Base-by-base conservation (phyloP, 2,329 filamentous ascomycete genomes). In the Sclerotinia spermophila region DNA sequence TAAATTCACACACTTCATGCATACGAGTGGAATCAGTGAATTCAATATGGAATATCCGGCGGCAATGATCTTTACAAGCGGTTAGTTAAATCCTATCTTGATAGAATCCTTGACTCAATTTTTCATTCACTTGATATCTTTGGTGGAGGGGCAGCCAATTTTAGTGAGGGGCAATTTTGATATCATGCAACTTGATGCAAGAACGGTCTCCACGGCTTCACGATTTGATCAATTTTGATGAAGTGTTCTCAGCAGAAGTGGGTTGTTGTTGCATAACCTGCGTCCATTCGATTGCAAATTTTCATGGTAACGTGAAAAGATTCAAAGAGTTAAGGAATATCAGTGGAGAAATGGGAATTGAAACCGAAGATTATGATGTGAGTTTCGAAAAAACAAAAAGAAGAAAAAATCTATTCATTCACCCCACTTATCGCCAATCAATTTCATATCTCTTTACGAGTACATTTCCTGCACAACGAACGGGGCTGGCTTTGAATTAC, bases 241-340 rank as follows among this genome's bases (percentile, higher is more conserved):
- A 66, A 66, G 62, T 66, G 45, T 66, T 66, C 45, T 66, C 13
- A 21, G 35, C 24, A 40, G 33, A 30, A 55, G 62, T 66, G 62
- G 62, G 51, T 66, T 40, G 11, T 13, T 27, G 33, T 53, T 66
- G 44, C 45, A 66, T 66, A 45, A 55, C 60, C 42, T 55, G 33
- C 62, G 40, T 66, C 45, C n/a, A 38, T 48, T 64, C 44, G n/a
- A 1, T 11, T 66, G 62, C 62, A 66, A 66, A 66, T 55, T 66
- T 66, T 55, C 33, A 66, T 53, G 45, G 33, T 27, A 66, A 66
- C 62, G 35, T 40, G 62, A 40, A 21, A 35, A 35, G 56, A 40
- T n/a, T n/a, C n/a, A n/a, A n/a, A n/a, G n/a, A 59, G 48, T n/a
- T n/a, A n/a, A 30, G 33, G 42, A 48, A 48, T 38, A 65, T 38